These are phyloP conservation scores for Phytophthora sojae DNA, from an alignment of 352 stramenopile genomes.

Conservation along the genomic window DNA sequence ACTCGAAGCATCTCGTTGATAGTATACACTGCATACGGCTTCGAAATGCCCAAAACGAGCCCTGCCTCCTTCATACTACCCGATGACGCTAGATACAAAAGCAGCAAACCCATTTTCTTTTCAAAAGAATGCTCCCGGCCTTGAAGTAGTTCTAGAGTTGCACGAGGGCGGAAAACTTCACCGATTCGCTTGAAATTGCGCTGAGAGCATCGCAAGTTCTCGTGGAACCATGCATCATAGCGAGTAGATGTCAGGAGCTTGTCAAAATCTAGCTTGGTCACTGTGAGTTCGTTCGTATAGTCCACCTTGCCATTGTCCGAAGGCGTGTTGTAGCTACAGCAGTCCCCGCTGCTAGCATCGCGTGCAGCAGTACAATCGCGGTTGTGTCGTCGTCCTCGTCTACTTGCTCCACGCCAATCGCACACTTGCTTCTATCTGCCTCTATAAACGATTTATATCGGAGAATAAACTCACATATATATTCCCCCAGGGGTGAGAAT, in stretches of 20 bases:
- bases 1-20: background rate
- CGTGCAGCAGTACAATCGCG: background rate
- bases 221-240: background rate
- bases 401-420: background rate
- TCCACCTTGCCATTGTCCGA: background rate
- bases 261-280: background rate
- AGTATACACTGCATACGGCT: background rate
- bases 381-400: background rate
- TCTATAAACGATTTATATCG: background rate
- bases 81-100: slow-evolving; percentile 10
- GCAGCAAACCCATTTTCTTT: slow-evolving; percentile 1
- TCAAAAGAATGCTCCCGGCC: slow-evolving; percentile 5
- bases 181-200: background rate
- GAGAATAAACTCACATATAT: background rate
- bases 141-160: background rate
- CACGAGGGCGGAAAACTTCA: background rate
- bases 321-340: background rate
- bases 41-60: background rate
- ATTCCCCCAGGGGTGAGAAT: background rate
- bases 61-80: slow-evolving; percentile 4
- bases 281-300: background rate
- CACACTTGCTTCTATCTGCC: background rate
- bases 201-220: background rate
- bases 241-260: background rate
- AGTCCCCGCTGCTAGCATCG: background rate